Evolutionary conservation across 257 asterid species (phyloP), one percentile per base, ranked within the genome.

Genomic region (Pogostemon cablin): DNA sequence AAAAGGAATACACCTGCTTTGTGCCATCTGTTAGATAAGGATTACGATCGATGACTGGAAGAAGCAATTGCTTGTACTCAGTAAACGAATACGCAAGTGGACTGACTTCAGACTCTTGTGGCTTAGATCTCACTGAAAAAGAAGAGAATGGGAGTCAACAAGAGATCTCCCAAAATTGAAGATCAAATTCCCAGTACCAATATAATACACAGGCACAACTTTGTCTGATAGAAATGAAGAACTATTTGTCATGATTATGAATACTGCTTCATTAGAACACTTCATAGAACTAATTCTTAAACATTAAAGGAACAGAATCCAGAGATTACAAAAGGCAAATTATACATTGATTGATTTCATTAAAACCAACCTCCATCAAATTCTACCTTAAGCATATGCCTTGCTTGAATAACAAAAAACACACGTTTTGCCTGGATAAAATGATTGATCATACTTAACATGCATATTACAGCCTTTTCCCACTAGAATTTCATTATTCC

Each of bases 11-110:
- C 60, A 91, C 99, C 95, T 95, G 96, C 80, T 93, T 87, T 52
- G 96, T 86, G 64, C 99, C 99, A 81, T 91, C 98, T 0, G 96
- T 85, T 53, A 95, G 96, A 77, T 85, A 89, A 75, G 97, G 96
- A 69, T 91, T 89, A 25, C 95, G 87, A 65, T 95, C 99, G 25
- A 96, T 78, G 65, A 95, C 87, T 60, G 99, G 99, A 62, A 95
- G 85, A 60, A 91, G 96, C 82, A 93, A 82, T 69, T 89, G 96
- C 84, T 86, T 93, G 86, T 87, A 93, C 79, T 79, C 88, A 50
- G 82, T 71, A 67, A 87, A 90, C 61, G 88, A 57, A 65, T 83
- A 86, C 39, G 80, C 84, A 41, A 80, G 78, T 9, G 91, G 84
- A 74, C 73, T 72, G 53, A 66, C 80, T 75, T 85, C 92, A 12